A percentile compares a stretch with the other conserved stretches of the same genome.
Evolutionary conservation across 345 rosid species (phyloP).

Genomic region (Turritis glabra): DNA sequence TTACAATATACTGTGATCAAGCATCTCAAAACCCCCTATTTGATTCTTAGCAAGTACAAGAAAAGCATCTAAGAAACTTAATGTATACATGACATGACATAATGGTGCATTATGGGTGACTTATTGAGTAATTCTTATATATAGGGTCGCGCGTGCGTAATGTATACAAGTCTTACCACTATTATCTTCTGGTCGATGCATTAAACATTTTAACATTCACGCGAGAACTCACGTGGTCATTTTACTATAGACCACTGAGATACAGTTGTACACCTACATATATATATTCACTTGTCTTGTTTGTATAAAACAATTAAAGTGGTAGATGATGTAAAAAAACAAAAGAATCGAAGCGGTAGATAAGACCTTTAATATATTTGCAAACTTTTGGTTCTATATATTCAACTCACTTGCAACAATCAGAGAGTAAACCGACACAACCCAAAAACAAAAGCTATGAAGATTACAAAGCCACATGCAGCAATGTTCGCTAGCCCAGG

Average conservation of each 20-base stretch:
- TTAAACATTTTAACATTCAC: background rate
- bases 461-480: constrained; percentile 29
- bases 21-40: background rate
- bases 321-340: background rate
- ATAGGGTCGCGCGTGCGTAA: background rate
- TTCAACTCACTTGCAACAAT: constrained; percentile 5
- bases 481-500: constrained; percentile 38
- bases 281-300: background rate
- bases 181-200: background rate
- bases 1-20: background rate
- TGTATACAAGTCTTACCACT: background rate
- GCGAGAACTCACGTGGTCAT: background rate
- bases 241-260: background rate
- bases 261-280: background rate
- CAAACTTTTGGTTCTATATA: constrained; percentile 2
- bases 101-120: background rate
- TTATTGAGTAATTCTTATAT: background rate
- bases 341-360: background rate
- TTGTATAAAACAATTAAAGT: background rate
- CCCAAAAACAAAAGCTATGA: background rate
- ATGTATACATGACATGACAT: background rate
- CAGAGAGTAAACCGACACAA: background rate
- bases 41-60: background rate
- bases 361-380: background rate
- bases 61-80: background rate